Conservation (phyloP, 306 rosid species). For the Acacia melanoxylon region DNA sequence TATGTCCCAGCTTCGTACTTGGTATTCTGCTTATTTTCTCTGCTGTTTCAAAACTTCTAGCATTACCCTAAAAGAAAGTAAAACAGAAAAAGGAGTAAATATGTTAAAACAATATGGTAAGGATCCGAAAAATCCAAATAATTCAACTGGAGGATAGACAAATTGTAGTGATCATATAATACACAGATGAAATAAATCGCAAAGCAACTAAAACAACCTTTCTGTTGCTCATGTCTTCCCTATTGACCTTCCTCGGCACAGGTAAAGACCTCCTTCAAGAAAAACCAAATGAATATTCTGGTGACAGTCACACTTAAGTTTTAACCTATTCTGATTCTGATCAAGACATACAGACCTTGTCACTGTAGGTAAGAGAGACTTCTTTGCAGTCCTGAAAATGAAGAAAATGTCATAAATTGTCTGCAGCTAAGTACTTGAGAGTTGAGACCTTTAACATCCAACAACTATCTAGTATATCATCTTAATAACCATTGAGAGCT, state of each 20-base stretch:
- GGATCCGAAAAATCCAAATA: constrained; percentile 12
- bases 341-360: constrained; percentile 52
- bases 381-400: constrained; percentile 49
- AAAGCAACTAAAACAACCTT: constrained; percentile 47
- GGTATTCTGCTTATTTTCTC: constrained; percentile 41
- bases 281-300: constrained; percentile 30
- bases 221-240: constrained; percentile 37
- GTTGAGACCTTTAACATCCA: constrained; percentile 12
- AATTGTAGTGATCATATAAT: not conserved
- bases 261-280: constrained; percentile 78
- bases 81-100: constrained; percentile 5
- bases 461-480: not conserved
- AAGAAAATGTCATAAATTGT: constrained; percentile 4
- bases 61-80: constrained; percentile 54
- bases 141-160: not conserved
- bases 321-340: constrained; percentile 15
- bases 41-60: constrained; percentile 44
- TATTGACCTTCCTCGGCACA: constrained; percentile 50
- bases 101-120: not conserved
- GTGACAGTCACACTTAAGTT: constrained; percentile 25
- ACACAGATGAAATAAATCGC: not conserved
- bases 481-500: constrained; percentile 7
- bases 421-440: constrained; percentile 9
- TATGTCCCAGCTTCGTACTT: constrained; percentile 40
- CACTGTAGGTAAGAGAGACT: constrained; percentile 41